A percentile compares a stretch with the other conserved stretches of the same genome.
Conservation (phyloP, 495 filamentous ascomycete genomes). For the Daldinia decipiens region DNA sequence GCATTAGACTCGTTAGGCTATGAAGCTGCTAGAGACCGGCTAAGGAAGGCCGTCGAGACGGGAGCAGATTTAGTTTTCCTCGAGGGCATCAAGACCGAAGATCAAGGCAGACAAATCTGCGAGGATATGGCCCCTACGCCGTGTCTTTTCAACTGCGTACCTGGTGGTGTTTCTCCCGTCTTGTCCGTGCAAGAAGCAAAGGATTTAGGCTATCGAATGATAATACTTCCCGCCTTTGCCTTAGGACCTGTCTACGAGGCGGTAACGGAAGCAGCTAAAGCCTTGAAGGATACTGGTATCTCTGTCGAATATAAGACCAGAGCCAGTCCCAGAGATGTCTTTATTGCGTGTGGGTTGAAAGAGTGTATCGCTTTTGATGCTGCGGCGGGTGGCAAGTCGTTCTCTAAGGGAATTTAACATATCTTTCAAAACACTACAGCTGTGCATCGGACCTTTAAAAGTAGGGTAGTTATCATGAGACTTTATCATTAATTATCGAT, state of each 20-base stretch:
- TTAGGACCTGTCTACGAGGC: neutral
- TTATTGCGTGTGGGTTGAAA: neutral
- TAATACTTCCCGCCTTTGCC: constrained; percentile 4
- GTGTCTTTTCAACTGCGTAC: neutral
- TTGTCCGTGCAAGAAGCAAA: neutral
- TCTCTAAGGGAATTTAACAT: neutral
- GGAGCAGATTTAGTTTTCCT: neutral
- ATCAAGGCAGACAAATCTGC: neutral
- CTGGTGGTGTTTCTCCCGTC: neutral
- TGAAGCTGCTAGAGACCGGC: neutral
- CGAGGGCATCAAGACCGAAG: neutral
- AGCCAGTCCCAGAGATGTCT: neutral
- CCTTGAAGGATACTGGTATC: neutral
- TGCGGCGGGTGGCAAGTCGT: neutral
- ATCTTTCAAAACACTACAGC: too few relatives aligned
- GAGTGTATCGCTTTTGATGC: neutral
- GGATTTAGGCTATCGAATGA: neutral
- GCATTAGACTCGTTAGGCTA: neutral
- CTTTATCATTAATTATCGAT: too few relatives aligned
- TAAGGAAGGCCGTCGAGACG: neutral
- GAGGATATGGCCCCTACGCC: neutral
- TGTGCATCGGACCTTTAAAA: too few relatives aligned
- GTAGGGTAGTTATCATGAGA: too few relatives aligned
- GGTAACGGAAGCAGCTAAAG: neutral
- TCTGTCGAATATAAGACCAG: neutral